phyloP scores from a whole-genome alignment of 140 eudicot genomes.

The Oenanthe javanica region DNA sequence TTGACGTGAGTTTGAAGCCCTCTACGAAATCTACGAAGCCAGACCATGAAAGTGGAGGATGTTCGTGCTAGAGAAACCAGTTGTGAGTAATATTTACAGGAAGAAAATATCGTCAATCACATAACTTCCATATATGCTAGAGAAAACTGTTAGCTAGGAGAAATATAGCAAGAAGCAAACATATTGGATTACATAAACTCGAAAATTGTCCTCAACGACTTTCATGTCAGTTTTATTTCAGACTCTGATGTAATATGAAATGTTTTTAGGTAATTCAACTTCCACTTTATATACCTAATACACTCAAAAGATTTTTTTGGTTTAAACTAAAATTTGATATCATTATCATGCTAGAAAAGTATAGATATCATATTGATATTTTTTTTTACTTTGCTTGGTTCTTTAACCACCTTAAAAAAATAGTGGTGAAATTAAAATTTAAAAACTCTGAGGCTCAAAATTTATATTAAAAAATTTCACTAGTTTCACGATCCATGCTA shows the following conservation, averaged over 20 bases:
- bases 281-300: neutral
- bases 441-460: no score
- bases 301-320: neutral
- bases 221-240: neutral
- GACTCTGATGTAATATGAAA: neutral
- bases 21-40: constrained; percentile 43
- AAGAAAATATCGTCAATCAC: constrained; percentile 3
- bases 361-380: neutral
- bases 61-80: constrained; percentile 47
- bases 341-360: neutral
- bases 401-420: no score
- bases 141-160: no score
- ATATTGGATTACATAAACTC: neutral
- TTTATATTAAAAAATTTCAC: no score
- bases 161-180: no score
- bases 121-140: neutral
- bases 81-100: neutral
- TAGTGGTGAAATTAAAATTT: no score
- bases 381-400: no score
- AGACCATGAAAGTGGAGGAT: constrained; percentile 78
- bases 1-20: constrained; percentile 84
- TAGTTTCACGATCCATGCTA: no score
- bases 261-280: neutral
- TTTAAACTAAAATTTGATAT: neutral
- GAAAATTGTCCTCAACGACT: neutral